Evolutionary conservation across 2,329 filamentous ascomycete genomes (phyloP), one percentile per base, ranked within the genome.

Genomic region (Arthrobotrys megalospora): DNA sequence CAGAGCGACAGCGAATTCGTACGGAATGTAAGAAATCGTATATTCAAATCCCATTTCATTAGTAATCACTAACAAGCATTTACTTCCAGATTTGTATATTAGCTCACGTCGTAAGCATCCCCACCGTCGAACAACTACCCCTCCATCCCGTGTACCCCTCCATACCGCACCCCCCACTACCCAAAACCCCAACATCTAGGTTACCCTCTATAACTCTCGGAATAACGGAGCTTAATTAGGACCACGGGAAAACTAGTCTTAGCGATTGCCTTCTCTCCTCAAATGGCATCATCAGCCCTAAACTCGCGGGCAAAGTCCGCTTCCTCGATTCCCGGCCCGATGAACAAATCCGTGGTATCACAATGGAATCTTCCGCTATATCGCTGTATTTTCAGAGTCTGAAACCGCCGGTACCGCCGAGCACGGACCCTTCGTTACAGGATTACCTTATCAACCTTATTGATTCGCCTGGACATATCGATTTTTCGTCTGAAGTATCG

Each of bases 301-400:
- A 98, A 84, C 88, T 98, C 83, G 96, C 96, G 71, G 96, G 96
- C 84, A 98, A 98, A 87, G 96, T 99, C 85, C 92, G 96, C 81
- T 99, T 98, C 83, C 90, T 99, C 76, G 96, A 99, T 86, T 98
- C 96, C 21, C 89, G 96, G 50, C 95, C 95, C 0, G 96, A 99
- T 85, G 96, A 99, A 85, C 96, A 99, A 85, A 89, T 93, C 14
- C 91, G 96, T 80, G 96, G 96, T 71, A 99, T 99, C 83, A 99
- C 96, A n/a, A 99, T 99, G 96, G 96, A 99, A 85, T 98, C 96
- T 0, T 98, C 95, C 5, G 96, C 96, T 79, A 99, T 99, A 80
- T 98, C 96, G 0, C 87, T 99, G 38, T 96, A 92, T 85, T 99
- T 99, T 84, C 96, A 94, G 41, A 93, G 98, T 88, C 86, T 97